Evolutionary conservation across 495 filamentous ascomycete genomes (phyloP), one percentile per base, ranked within the genome.

Genomic region (Cairneyella variabilis): DNA sequence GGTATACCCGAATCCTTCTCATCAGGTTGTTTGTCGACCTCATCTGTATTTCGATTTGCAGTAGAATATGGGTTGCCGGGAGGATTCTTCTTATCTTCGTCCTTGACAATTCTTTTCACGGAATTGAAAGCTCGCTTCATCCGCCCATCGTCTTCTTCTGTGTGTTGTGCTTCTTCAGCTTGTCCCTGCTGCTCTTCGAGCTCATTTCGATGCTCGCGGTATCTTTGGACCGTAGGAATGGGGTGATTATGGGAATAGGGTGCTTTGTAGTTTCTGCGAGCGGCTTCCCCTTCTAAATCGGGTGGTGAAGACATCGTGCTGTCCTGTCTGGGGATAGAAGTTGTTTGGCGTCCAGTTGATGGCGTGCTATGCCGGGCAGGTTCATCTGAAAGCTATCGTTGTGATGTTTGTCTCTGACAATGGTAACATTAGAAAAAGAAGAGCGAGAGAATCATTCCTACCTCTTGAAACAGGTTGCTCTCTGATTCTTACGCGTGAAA

Each of bases 191-290:
- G 54, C n/a, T 57, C 68, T 48, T 73, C 65, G 17, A 79, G 68
- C 51, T 80, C 65, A 37, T 71, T 66, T 44, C 77, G 75, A 46
- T 78, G 76, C 46, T 83, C 71, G n/a, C 73, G 71, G 59, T 86
- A 88, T 3, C 69, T 67, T 59, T 80, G 72, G n/a, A 86, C 67
- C 16, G 82, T 86, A 14, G 83, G 83, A 22, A 88, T 75, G 0
- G 77, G 77, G 57, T 86, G 79, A 46, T 74, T 72, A 3, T 70
- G 65, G 10, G 69, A 77, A 62, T 84, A 83, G 9, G 80, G 76
- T 7, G 72, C 69, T 25, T 68, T 69, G 50, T 80, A 72, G 18
- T 71, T 73, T 39, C 71, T 71, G 17, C 62, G 64, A 10, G 65
- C 56, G n/a, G 68, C 71, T 26, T 77, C 66, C 4, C 72, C 70